These are phyloP conservation scores for Carex kokanica DNA, from an alignment of 176 grass and related monocot genomes.

Conservation along the genomic window DNA sequence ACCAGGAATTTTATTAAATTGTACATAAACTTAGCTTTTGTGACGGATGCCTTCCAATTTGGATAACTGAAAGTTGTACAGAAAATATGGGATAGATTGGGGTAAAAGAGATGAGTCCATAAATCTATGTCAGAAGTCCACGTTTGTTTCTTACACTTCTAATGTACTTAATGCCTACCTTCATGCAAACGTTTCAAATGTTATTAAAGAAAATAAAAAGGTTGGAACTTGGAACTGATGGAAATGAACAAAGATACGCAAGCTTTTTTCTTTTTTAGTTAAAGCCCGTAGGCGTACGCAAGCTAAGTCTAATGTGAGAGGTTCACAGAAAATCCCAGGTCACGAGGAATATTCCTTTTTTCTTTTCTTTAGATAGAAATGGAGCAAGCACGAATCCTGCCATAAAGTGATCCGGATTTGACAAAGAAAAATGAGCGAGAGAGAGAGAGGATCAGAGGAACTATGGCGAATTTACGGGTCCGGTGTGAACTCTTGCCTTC, in stretches of 20 bases:
- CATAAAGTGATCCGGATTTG: background rate
- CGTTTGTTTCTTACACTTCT: background rate
- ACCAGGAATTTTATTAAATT: background rate
- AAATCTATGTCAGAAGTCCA: background rate
- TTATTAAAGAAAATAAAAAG: background rate
- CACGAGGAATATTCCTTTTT: background rate
- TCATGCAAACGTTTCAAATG: background rate
- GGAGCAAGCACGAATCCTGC: background rate
- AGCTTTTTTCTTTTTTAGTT: too few species aligned
- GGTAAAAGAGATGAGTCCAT: too few species aligned
- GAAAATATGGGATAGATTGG: background rate
- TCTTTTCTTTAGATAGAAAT: background rate
- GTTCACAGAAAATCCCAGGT: background rate
- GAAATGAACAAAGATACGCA: background rate
- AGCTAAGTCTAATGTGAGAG: background rate
- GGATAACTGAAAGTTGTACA: background rate
- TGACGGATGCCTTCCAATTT: background rate
- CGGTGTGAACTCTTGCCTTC: background rate
- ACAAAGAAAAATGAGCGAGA: background rate
- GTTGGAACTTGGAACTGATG: background rate
- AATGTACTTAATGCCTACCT: background rate
- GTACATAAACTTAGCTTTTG: background rate
- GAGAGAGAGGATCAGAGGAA: background rate
- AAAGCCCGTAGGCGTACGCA: too few species aligned
- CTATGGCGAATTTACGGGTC: background rate